Conservation (phyloP, 768 basidiomycete species). For the Chiua virens region DNA sequence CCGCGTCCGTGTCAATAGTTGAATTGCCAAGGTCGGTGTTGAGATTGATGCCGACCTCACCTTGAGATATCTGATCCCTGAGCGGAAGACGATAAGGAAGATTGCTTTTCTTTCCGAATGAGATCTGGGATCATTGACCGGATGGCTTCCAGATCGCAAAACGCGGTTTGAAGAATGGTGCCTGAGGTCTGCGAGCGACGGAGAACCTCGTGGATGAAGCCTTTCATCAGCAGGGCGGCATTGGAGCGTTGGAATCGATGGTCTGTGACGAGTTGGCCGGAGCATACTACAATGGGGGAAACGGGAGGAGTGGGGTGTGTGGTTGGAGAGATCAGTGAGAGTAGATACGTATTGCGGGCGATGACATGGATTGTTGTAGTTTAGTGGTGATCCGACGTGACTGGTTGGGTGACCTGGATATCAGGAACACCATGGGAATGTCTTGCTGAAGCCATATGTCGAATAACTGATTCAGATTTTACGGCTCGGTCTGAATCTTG, state of each 20-base stretch:
- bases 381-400: slow-evolving; percentile 11
- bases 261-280: slow-evolving; percentile 13
- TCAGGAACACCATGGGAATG: too few relatives aligned
- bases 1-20: slow-evolving; percentile 3
- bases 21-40: slow-evolving; percentile 36
- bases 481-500: too few relatives aligned
- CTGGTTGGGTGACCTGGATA: too few relatives aligned
- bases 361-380: background rate
- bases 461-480: too few relatives aligned
- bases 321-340: slow-evolving; percentile 54
- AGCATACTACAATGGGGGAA: slow-evolving; percentile 31
- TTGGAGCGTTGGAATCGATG: slow-evolving; percentile 27
- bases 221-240: slow-evolving; percentile 58
- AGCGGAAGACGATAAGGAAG: slow-evolving; percentile 42
- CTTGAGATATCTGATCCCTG: slow-evolving; percentile 38
- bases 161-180: slow-evolving; percentile 79
- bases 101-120: slow-evolving; percentile 48
- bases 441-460: too few relatives aligned
- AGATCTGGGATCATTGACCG: slow-evolving; percentile 68
- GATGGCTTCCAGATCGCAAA: slow-evolving; percentile 85
- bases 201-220: slow-evolving; percentile 87
- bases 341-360: slow-evolving; percentile 43
- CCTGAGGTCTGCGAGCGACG: slow-evolving; percentile 84
- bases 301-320: slow-evolving; percentile 38
- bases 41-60: slow-evolving; percentile 42